Conservation (phyloP, 352 stramenopile species). For the Phytopythium sindhum region DNA sequence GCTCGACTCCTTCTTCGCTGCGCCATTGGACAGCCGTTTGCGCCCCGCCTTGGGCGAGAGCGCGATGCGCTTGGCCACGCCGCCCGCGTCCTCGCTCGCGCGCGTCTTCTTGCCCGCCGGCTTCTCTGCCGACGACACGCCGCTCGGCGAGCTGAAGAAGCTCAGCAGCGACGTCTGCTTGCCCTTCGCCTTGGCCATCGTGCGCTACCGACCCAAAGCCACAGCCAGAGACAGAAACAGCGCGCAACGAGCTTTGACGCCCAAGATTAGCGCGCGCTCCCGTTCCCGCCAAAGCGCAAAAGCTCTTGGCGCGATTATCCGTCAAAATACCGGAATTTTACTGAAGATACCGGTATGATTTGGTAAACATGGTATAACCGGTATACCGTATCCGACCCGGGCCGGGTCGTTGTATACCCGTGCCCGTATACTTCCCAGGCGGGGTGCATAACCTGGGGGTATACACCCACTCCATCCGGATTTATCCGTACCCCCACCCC, state of each 20-base stretch:
- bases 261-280: slow-evolving; percentile 1
- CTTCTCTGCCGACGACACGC: slow-evolving; percentile 28
- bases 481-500: not conserved
- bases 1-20: slow-evolving; percentile 10
- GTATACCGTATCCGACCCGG: too few relatives aligned
- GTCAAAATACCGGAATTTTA: not conserved
- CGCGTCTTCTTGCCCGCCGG: slow-evolving; percentile 2
- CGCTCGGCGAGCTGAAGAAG: slow-evolving; percentile 78
- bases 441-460: too few relatives aligned
- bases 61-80: slow-evolving; percentile 61
- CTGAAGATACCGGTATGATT: not conserved
- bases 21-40: slow-evolving; percentile 8
- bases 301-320: too few relatives aligned
- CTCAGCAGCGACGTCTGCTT: slow-evolving; percentile 81
- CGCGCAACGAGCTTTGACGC: slow-evolving; percentile 3
- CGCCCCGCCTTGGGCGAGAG: slow-evolving; percentile 55
- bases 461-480: not conserved
- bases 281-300: too few relatives aligned
- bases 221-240: too few relatives aligned
- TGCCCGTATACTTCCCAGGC: too few relatives aligned
- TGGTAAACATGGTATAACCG: not conserved
- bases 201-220: too few relatives aligned
- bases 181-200: slow-evolving; percentile 21
- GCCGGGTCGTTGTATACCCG: too few relatives aligned
- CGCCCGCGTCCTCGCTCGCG: not conserved